Evolutionary conservation across 305 asterid genomes (phyloP).

Genomic region (Rubia occidens): DNA sequence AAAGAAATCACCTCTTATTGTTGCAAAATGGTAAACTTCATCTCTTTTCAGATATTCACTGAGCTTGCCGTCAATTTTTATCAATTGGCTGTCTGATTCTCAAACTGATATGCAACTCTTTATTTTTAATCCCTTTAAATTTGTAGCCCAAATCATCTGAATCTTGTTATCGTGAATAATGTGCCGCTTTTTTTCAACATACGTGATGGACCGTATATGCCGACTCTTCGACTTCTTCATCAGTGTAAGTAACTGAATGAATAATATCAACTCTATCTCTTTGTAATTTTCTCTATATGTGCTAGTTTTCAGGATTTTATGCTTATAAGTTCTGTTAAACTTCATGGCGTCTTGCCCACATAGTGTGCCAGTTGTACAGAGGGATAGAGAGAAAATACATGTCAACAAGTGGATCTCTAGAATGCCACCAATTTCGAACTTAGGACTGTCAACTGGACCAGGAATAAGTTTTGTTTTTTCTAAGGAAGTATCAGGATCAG

Average conservation of each 20-base stretch:
- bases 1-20: conserved; percentile 84
- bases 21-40: conserved; percentile 69
- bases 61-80: conserved; percentile 12
- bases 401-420: background rate
- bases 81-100: conserved; percentile 8
- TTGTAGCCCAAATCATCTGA: conserved; percentile 84
- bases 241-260: conserved; percentile 54
- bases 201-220: conserved; percentile 99
- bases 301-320: background rate
- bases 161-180: conserved; percentile 84
- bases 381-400: background rate
- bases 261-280: background rate
- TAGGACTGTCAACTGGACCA: background rate
- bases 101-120: conserved; percentile 17
- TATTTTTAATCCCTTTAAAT: conserved; percentile 7
- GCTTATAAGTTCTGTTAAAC: background rate
- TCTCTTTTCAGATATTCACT: conserved; percentile 7
- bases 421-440: background rate
- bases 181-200: conserved; percentile 91
- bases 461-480: background rate
- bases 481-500: background rate
- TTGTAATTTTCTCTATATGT: background rate
- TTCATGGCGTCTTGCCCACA: background rate
- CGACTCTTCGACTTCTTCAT: conserved; percentile 93
- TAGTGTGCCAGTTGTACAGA: background rate